These are phyloP conservation scores for Amaranthus palmeri DNA, from an alignment of 148 eudicot species.

Conservation along the genomic window DNA sequence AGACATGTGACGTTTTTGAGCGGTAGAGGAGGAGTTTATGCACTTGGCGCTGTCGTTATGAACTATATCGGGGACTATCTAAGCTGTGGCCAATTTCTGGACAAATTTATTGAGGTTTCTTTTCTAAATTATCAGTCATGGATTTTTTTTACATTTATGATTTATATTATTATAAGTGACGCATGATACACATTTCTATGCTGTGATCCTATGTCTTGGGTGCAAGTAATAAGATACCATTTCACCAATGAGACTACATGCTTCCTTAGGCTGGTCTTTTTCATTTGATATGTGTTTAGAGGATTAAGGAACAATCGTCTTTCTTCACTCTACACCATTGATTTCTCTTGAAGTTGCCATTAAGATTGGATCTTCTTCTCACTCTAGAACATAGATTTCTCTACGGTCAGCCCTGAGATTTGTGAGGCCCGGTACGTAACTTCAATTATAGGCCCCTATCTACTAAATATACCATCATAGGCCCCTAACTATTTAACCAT, in stretches of 20 bases:
- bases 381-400: too few relatives aligned
- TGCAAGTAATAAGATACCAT: neutral
- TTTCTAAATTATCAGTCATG: neutral
- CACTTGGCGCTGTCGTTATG: slow-evolving; percentile 60
- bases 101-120: slow-evolving; percentile 52
- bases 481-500: too few relatives aligned
- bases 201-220: neutral
- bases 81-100: slow-evolving; percentile 36
- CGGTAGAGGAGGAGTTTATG: slow-evolving; percentile 69
- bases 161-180: too few relatives aligned
- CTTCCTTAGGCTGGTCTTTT: neutral
- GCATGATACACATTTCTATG: neutral
- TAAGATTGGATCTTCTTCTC: too few relatives aligned
- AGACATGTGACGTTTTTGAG: slow-evolving; percentile 69
- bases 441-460: too few relatives aligned
- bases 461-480: too few relatives aligned
- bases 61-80: slow-evolving; percentile 43
- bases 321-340: too few relatives aligned
- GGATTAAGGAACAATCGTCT: too few relatives aligned
- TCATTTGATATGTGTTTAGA: too few relatives aligned
- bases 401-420: too few relatives aligned
- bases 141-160: neutral
- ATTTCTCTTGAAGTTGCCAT: too few relatives aligned
- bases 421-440: too few relatives aligned
- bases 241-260: neutral